Percentiles rank a stretch among this genome's conserved stretches.
Conservation (phyloP, 192 early-diverging fungal genomes). For the Umbelopsis ramanniana region DNA sequence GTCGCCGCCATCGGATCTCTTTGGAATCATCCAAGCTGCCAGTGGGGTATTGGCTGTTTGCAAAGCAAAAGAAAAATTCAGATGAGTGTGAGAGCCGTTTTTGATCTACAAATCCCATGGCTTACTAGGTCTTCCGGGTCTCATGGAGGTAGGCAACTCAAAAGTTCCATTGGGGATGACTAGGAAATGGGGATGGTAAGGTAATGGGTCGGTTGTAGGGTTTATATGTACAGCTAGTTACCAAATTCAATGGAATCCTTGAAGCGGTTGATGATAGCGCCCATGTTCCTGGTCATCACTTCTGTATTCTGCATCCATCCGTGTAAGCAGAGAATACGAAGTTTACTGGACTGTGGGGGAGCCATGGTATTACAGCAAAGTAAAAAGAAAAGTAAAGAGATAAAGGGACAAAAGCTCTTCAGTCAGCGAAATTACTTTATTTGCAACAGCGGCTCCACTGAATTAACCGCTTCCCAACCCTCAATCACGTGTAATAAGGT, state of each 20-base stretch:
- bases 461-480: too few relatives aligned
- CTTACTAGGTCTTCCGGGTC: conserved; percentile 5
- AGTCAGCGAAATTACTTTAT: too few relatives aligned
- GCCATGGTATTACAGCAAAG: not conserved
- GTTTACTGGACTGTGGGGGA: not conserved
- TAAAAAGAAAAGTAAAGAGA: not conserved
- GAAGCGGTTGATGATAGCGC: not conserved
- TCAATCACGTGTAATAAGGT: too few relatives aligned
- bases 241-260: conserved; percentile 7
- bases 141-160: not conserved
- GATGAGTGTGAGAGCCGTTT: not conserved
- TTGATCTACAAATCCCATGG: not conserved
- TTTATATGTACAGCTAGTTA: not conserved
- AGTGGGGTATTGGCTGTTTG: conserved; percentile 1
- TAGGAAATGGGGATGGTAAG: not conserved
- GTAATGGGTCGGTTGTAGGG: not conserved
- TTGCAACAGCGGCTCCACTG: too few relatives aligned
- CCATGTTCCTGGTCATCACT: conserved; percentile 8
- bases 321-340: conserved; percentile 9
- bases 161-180: not conserved
- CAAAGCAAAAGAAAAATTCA: too few relatives aligned
- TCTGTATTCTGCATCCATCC: conserved; percentile 18
- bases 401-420: too few relatives aligned
- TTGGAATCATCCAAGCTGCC: conserved; percentile 1
- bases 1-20: not conserved